phyloP scores from a whole-genome alignment of 108 stramenopile genomes.

The Cyclostephanos tholiformis region DNA sequence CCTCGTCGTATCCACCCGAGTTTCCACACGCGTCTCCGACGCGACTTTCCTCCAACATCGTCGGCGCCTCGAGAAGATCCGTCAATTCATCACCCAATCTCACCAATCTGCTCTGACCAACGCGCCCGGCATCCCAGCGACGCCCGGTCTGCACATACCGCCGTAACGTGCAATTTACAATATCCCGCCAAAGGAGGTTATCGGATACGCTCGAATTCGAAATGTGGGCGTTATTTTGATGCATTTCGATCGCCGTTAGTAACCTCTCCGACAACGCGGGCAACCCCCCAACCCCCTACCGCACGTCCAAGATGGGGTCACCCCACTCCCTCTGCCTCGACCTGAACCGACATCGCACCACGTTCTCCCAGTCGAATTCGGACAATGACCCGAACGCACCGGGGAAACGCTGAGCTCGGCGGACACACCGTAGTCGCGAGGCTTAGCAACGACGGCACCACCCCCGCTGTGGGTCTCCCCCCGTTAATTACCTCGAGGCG shows the following conservation, averaged over 20 bases:
- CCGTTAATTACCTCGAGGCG: no score
- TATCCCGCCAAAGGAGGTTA: conserved; percentile 33
- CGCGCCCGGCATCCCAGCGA: conserved; percentile 13
- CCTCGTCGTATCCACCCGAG: no score
- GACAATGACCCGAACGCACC: conserved; percentile 27
- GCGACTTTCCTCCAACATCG: no score
- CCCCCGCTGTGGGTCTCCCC: no score
- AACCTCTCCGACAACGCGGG: conserved; percentile 29
- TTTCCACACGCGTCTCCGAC: no score
- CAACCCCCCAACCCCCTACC: background rate
- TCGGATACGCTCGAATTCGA: conserved; percentile 13
- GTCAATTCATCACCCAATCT: conserved; percentile 4
- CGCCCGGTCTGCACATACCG: conserved; percentile 25
- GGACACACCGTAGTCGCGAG: conserved; percentile 21
- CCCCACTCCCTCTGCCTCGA: background rate
- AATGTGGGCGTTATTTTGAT: conserved; percentile 27
- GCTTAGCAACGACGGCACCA: conserved; percentile 27
- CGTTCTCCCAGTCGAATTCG: conserved; percentile 41
- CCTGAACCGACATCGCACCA: conserved; percentile 20
- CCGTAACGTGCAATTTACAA: conserved; percentile 31
- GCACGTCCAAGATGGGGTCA: no score
- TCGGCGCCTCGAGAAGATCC: no score
- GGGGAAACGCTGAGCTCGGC: conserved; percentile 38
- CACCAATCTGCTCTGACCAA: conserved; percentile 3
- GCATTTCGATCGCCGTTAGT: conserved; percentile 26